Base-by-base conservation (phyloP, 2,329 filamentous ascomycete genomes). In the Colletotrichum costaricense region DNA sequence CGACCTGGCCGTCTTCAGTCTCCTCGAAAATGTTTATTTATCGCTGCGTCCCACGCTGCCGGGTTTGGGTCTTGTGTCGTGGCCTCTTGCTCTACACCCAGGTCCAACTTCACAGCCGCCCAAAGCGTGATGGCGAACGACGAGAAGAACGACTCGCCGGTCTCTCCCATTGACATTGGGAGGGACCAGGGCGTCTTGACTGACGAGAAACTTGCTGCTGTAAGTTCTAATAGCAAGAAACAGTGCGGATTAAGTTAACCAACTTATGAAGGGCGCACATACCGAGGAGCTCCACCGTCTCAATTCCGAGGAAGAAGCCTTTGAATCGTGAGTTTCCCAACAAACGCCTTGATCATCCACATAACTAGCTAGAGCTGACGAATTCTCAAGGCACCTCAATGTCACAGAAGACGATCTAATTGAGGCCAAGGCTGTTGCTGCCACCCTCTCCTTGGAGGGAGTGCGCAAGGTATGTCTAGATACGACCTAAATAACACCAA, bases 321-420 rank as follows among this genome's bases (percentile, higher is more conserved):
- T 74, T 8, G 72, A 74, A 52, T 35, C 63, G 72, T 74, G 33
- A 60, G 72, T 38, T 28, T 4, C 11, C 1, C 3, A 24, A 7
- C 22, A n/a, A 49, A 49, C 12, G 4, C 7, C 11, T 0, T 6
- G 7, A 4, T 24, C 19, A 9, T 2, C 2, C 8, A 1, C 8
- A 22, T 7, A 14, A 12, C 33, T 8, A n/a, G n/a, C 30, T 38
- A 19, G 30, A 22, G 5, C 73, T 67, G 49, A 71, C 33, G 3
- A 7, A 12, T 16, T n/a, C 5, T 6, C 19, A 59, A 75, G 73
- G 26, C 66, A 75, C 6, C 77, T 85, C 56, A 80, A 82, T 58
- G 83, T 83, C 24, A 85, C 84, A 5, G 83, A 84, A 57, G 80
- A 84, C 73, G 84, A 86, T 75, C 76, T 86, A n/a, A 78, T 84